Base-by-base conservation (phyloP, 2,329 filamentous ascomycete genomes). In the Cladorrhinum sp. region DNA sequence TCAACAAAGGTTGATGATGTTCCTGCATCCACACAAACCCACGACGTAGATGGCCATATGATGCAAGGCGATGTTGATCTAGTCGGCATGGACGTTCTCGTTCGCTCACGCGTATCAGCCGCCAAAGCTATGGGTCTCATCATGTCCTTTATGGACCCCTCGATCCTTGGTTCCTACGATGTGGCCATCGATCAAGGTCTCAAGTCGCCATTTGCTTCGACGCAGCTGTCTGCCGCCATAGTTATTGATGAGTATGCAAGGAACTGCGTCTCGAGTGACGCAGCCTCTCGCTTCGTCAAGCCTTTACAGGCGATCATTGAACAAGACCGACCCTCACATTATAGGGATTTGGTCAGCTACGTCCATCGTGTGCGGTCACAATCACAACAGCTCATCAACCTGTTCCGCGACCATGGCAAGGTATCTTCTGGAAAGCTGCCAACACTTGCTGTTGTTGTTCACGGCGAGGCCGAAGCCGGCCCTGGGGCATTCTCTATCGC, bases 41-140 rank as follows among this genome's bases (percentile, higher is more conserved):
- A 99, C 74, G 96, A 99, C 73, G 92, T 99, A 18, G 95, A 99
- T 73, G 95, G 93, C 9, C 93, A 96, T 67, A 97, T 99, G 89
- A 92, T 99, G 79, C 91, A 93, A 72, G 95, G 96, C 55, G 96
- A 99, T 69, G 88, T 98, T 51, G 96, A 99, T 71, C 81, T 99
- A 48, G 93, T 99, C 24, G 93, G 95, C 29, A 85, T 90, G 69
- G 95, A 99, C 62, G 88, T 88, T 6, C 85, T 99, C 74, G 86
- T 98, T 54, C 87, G 93, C 63, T 96, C 93, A 7, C 90, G 93
- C 66, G 88, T 96, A n/a, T 90, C 86, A 61, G 91, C 93, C 12
- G 91, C 93, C 20, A 87, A 85, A 70, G 95, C 95, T 2, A 86
- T 99, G 74, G 95, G 93, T 32, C 83, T 91, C 65, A 82, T 96